Conservation (phyloP, 1,284 basidiomycete genomes). For the Rhizoctonia solani region DNA sequence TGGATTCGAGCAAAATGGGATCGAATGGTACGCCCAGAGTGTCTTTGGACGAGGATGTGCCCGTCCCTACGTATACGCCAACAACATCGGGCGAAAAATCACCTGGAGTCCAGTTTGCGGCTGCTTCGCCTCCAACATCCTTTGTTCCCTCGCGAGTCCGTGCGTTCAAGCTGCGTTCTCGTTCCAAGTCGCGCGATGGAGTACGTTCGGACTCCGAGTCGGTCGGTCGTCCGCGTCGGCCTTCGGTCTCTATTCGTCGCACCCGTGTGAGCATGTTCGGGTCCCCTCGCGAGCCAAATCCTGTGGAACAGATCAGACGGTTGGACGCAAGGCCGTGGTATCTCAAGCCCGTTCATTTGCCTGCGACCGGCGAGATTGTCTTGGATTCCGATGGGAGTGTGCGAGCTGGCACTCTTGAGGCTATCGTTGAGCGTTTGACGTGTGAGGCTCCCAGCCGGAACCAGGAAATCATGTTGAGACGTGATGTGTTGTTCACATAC, state of each 20-base stretch:
- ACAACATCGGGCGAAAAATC: no score
- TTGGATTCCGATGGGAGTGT: conserved; percentile 62
- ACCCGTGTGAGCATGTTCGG: conserved; percentile 33
- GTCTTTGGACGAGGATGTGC: no score
- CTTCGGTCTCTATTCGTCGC: conserved; percentile 28
- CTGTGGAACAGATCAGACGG: conserved; percentile 10
- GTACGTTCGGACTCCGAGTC: conserved; percentile 22
- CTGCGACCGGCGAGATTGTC: conserved; percentile 53
- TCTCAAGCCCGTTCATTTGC: conserved; percentile 61
- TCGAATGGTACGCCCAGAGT: no score
- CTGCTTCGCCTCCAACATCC: neutral
- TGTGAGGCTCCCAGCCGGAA: conserved; percentile 50
- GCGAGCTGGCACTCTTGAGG: conserved; percentile 66
- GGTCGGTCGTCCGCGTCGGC: conserved; percentile 7
- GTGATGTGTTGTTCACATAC: conserved; percentile 77
- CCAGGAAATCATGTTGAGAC: conserved; percentile 59
- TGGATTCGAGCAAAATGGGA: no score
- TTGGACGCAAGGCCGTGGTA: conserved; percentile 59
- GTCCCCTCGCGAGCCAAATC: neutral
- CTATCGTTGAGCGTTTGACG: conserved; percentile 71
- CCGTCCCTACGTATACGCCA: no score
- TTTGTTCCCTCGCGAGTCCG: conserved; percentile 24
- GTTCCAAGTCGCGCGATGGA: conserved; percentile 29
- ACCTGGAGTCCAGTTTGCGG: neutral
- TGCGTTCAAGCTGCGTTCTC: conserved; percentile 27